Percentiles rank a stretch among this genome's conserved stretches.
Conservation (phyloP, 345 rosid genomes). For the Murraya koenigii region DNA sequence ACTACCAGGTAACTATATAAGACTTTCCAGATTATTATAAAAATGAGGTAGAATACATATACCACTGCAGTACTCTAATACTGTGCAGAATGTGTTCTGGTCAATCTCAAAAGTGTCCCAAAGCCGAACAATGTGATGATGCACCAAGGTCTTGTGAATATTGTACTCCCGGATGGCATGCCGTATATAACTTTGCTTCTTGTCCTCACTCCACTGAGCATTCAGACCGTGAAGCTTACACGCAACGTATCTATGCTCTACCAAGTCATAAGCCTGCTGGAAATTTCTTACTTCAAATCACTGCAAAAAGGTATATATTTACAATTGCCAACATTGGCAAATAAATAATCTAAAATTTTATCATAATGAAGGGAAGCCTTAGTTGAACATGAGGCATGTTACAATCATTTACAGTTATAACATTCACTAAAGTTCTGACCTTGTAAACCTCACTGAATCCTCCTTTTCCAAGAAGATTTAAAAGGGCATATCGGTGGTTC, state of each 20-base stretch:
- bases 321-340: conserved; percentile 63
- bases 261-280: conserved; percentile 97
- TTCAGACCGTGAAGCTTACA: conserved; percentile 98
- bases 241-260: conserved; percentile 92
- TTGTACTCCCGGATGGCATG: conserved; percentile 96
- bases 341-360: conserved; percentile 21
- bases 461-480: conserved; percentile 98
- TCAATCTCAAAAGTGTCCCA: conserved; percentile 99
- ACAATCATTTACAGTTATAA: conserved; percentile 19
- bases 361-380: conserved; percentile 12
- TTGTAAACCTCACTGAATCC: conserved; percentile 99
- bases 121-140: conserved; percentile 92
- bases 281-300: conserved; percentile 66
- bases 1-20: conserved; percentile 1
- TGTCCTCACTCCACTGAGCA: conserved; percentile 99
- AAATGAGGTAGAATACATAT: conserved; percentile 25
- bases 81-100: conserved; percentile 93
- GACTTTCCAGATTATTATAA: conserved; percentile 2
- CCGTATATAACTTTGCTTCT: conserved; percentile 95
- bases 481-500: conserved; percentile 79
- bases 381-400: conserved; percentile 7
- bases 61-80: conserved; percentile 97
- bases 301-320: conserved; percentile 52
- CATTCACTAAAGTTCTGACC: conserved; percentile 56
- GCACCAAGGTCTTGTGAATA: conserved; percentile 97